Evolutionary conservation across 306 rosid genomes (phyloP).

Genomic region (Castanea mollissima): DNA sequence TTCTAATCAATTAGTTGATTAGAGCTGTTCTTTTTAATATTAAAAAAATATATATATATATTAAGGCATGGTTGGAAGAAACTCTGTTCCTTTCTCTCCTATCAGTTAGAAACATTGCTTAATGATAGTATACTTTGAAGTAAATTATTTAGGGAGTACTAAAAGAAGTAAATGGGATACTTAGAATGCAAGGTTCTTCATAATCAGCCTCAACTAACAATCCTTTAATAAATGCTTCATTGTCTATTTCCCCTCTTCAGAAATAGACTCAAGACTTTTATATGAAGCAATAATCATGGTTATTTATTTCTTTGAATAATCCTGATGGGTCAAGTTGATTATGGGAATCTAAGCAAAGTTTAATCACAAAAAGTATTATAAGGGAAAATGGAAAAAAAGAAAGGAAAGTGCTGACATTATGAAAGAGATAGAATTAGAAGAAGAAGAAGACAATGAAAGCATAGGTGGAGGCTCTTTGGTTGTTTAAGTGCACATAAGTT

Average conservation of each 20-base stretch:
- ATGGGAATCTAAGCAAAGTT: neutral
- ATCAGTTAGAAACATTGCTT: neutral
- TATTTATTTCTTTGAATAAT: neutral
- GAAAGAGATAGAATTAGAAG: conserved; percentile 18
- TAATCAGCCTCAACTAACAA: conserved; percentile 3
- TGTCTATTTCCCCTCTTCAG: conserved; percentile 9
- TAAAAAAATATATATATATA: too few species aligned
- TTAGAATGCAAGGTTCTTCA: conserved; percentile 2
- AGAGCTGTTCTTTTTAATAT: too few species aligned
- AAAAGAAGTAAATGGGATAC: neutral
- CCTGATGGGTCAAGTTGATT: neutral
- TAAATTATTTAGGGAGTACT: neutral
- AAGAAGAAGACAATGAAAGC: conserved; percentile 2
- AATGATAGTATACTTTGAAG: neutral
- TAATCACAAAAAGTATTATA: neutral
- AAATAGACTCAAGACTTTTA: conserved; percentile 11
- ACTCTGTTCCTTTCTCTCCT: neutral
- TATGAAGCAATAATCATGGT: conserved; percentile 15
- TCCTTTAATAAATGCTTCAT: conserved; percentile 19
- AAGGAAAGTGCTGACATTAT: neutral
- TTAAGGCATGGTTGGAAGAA: neutral
- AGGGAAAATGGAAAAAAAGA: neutral
- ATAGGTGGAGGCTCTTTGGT: conserved; percentile 13
- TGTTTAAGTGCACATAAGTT: conserved; percentile 1
- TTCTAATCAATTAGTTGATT: too few species aligned